These are phyloP conservation scores for Daldinia loculata DNA, from an alignment of 495 filamentous ascomycete genomes.

Conservation along the genomic window DNA sequence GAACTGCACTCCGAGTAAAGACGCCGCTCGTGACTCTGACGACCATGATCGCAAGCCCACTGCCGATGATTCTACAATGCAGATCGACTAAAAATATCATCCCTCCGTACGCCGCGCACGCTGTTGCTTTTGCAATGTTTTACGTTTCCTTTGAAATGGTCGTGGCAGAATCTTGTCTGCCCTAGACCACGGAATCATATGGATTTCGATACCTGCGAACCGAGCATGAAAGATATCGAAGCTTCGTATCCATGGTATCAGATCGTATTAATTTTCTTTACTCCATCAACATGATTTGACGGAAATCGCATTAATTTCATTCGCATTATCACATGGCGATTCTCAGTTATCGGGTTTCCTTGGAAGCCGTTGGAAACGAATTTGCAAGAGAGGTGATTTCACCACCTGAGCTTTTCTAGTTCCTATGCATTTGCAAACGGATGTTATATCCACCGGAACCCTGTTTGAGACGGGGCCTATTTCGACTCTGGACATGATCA, in stretches of 20 bases:
- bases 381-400: neutral
- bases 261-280: slow-evolving; percentile 4
- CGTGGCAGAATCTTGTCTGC: slow-evolving; percentile 2
- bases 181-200: neutral
- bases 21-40: slow-evolving; percentile 7
- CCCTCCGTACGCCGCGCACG: neutral
- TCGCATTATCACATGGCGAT: neutral
- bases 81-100: slow-evolving; percentile 36
- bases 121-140: neutral
- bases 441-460: neutral
- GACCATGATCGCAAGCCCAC: slow-evolving; percentile 8
- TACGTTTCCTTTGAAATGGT: neutral
- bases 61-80: slow-evolving; percentile 40
- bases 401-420: neutral
- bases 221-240: slow-evolving; percentile 7
- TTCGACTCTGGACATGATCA: slow-evolving; percentile 16
- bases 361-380: neutral
- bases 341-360: neutral
- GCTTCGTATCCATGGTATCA: slow-evolving; percentile 6
- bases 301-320: neutral
- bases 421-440: slow-evolving; percentile 1
- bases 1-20: slow-evolving; percentile 4
- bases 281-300: neutral
- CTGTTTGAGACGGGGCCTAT: neutral
- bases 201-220: slow-evolving; percentile 1